Evolutionary conservation across 139 green algal genomes (phyloP), one percentile per base, ranked within the genome.

Genomic region (Raphidocelis subcapitata): DNA sequence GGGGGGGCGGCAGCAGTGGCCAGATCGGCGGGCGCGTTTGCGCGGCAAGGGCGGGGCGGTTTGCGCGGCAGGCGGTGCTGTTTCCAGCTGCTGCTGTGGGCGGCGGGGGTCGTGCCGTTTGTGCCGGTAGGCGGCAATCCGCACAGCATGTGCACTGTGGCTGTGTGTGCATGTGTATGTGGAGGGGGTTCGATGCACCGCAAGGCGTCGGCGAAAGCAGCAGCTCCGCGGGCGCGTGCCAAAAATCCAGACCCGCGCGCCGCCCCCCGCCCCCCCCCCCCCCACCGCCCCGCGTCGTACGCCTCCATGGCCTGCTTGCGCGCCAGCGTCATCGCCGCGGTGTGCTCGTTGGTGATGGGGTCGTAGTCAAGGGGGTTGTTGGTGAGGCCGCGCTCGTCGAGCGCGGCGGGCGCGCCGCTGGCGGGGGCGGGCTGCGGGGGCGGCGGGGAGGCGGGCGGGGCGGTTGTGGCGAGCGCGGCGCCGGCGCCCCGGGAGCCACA

Each of bases 361-460:
- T 86, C 82, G 73, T 82, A 83, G n/a, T 89, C 84, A n/a, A 89
- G 65, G 0, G 84, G 84, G 75, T 89, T 69, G 61, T 82, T 85
- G 24, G 79, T 82, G n/a, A 73, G 41, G 2, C 72, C 72, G 8
- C 69, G 32, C n/a, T 77, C 70, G 32, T 14, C 37, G 29, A 77
- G 29, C 31, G 47, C 14, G 1, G 70, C 26, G 14, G 69, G 68
- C 23, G 70, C 70, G 18, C 70, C 70, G 21, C 29, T 55, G 41
- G n/a, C n/a, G n/a, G n/a, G n/a, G n/a, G n/a, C n/a, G n/a, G n/a
- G n/a, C n/a, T n/a, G n/a, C n/a, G n/a, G n/a, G n/a, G n/a, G n/a
- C n/a, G n/a, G n/a, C n/a, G n/a, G n/a, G n/a, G n/a, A n/a, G n/a
- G n/a, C n/a, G n/a, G n/a, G n/a, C n/a, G n/a, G n/a, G n/a, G n/a